Base-by-base conservation (phyloP, 2,329 filamentous ascomycete species). In the Calonectria fujianensis region DNA sequence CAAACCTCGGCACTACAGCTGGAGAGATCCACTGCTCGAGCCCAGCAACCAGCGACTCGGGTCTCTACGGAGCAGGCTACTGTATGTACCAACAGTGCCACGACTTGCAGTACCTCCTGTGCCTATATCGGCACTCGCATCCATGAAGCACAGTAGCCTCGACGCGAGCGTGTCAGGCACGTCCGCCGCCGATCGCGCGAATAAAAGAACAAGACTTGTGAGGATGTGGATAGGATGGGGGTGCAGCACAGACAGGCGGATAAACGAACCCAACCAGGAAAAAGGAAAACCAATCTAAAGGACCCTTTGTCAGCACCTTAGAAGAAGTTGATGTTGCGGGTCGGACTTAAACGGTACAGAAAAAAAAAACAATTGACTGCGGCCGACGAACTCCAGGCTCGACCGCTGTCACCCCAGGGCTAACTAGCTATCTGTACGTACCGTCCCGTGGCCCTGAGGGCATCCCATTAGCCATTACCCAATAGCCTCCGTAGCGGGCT, bases 21-120 rank as follows among this genome's bases (percentile, higher is more conserved):
- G 13, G 29, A 54, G 24, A 37, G 29, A 45, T 65, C 74, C 70
- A 71, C 70, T 65, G 52, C 61, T 52, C 45, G 64, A 75, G n/a
- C 61, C 59, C 74, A 32, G 35, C 54, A 70, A 70, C 73, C 73
- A 70, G 65, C 50, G 31, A 52, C 50, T 69, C 67, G 73, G 69
- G 61, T 45, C 50, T 59, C 29, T 37, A 61, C 57, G 57, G 35
- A 61, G 57, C 14, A 61, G 57, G n/a, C 32, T 61, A 61, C 54
- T 39, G 32, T 37, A 59, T 39, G 32, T 37, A 59, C 32, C 31
- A 24, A 14, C 57, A 39, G 57, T 39, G 35, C 32, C 57, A 27
- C 13, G n/a, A n/a, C 31, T 24, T 39, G 35, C 32, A 24, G 32
- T 39, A n/a, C 35, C n/a, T 61, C 37, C n/a, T 39, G 57, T 61